Conservation (phyloP, 2,329 filamentous ascomycete genomes). For the Aspergillus versicolor region DNA sequence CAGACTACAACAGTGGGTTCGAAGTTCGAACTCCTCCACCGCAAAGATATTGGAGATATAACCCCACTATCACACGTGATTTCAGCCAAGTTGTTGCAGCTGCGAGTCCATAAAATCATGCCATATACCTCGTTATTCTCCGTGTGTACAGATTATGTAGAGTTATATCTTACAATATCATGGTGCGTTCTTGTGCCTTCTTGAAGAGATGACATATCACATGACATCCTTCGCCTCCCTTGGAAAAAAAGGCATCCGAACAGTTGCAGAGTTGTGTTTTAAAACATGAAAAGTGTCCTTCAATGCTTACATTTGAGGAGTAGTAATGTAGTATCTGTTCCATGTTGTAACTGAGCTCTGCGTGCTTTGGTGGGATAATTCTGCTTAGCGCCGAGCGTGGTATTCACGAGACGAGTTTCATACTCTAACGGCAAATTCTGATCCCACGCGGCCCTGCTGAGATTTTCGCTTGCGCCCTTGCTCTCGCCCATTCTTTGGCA, state of each 20-base stretch:
- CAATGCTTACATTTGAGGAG: background rate
- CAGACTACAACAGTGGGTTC: no score
- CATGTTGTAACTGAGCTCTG: background rate
- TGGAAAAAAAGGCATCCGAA: background rate
- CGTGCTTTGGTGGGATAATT: background rate
- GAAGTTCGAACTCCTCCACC: background rate
- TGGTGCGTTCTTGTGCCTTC: no score
- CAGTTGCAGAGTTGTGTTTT: background rate
- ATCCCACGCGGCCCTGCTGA: background rate
- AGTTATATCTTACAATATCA: no score
- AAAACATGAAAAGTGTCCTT: background rate
- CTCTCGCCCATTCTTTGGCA: background rate
- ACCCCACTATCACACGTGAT: conserved; percentile 7
- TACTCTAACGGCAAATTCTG: conserved; percentile 13
- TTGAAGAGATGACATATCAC: background rate
- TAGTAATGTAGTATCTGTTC: background rate
- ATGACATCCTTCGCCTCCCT: background rate
- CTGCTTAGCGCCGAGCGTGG: background rate
- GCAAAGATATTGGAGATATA: background rate
- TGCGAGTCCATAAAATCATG: background rate
- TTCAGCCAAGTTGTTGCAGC: background rate
- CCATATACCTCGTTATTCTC: background rate
- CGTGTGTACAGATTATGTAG: background rate
- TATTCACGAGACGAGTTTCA: background rate
- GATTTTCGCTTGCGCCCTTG: background rate